Evolutionary conservation across 169 alveolate genomes (phyloP), one percentile per base, ranked within the genome.

Genomic region (Eimeria maxima): DNA sequence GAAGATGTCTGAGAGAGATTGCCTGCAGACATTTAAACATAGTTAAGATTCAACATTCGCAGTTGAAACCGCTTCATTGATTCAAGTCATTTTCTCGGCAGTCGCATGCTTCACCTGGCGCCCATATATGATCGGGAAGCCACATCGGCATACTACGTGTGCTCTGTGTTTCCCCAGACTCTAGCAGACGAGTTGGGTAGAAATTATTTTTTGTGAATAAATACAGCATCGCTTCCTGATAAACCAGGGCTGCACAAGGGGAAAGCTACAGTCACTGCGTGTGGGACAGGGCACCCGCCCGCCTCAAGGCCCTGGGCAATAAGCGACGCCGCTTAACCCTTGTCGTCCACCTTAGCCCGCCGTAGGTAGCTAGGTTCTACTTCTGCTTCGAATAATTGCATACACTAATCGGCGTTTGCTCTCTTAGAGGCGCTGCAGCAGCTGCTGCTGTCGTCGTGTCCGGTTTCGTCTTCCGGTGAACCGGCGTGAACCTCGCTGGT

Each of bases 271-370:
- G 67, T 78, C 47, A 78, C 67, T 14, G 24, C n/a, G 38, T 44
- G 88, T 44, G 88, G 67, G 88, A 78, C 88, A 45, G 88, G 67
- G 88, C 67, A 50, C 29, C 88, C 65, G 65, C 88, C 88, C 88
- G 88, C 88, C 88, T 24, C 88, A 78, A 78, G 88, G 88, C 65
- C 88, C 88, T 44, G 69, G 42, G 67, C 88, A 78, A 67, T 67
- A 78, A 78, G 88, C 88, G 67, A 45, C 88, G 65, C 67, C 38
- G 88, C 44, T 78, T 20, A 78, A 45, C 65, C 65, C n/a, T n/a
- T 67, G 88, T 47, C 57, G 47, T n/a, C 20, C 27, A 24, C 20
- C 44, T 24, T 44, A 45, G 10, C n/a, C 42, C 88, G 45, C 24
- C 57, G 44, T 2, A 45, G 14, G 88, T 47, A n/a, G 45, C 33